These are phyloP conservation scores for Phytophthora fragariaefolia DNA, from an alignment of 352 stramenopile genomes.

Conservation along the genomic window DNA sequence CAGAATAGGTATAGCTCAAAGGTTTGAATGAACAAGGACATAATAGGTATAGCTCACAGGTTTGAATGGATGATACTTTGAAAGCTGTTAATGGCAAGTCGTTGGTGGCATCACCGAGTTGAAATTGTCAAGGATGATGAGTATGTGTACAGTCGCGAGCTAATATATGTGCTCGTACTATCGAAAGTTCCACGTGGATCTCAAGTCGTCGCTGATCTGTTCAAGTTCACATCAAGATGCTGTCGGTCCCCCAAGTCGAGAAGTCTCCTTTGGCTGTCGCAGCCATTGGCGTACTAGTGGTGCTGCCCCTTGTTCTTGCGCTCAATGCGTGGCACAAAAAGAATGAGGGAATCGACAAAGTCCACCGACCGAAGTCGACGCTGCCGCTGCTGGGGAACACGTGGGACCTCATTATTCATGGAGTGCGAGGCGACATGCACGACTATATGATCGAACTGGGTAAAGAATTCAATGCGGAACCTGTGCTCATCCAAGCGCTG, in stretches of 20 bases:
- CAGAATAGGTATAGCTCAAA: slow-evolving; percentile 16
- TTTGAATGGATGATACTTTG: not conserved
- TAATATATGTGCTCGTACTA: slow-evolving; percentile 1
- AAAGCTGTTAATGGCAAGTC: slow-evolving; percentile 10
- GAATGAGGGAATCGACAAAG: not conserved
- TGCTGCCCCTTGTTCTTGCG: slow-evolving; percentile 4
- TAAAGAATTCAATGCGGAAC: slow-evolving; percentile 27
- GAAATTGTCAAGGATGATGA: slow-evolving; percentile 14
- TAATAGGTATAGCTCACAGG: slow-evolving; percentile 15
- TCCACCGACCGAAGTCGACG: slow-evolving; percentile 22
- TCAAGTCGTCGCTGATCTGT: too few relatives aligned
- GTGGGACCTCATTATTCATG: slow-evolving; percentile 16
- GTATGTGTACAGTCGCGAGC: not conserved
- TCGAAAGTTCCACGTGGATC: slow-evolving; percentile 12
- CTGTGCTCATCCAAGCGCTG: slow-evolving; percentile 33
- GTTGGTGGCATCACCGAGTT: slow-evolving; percentile 21
- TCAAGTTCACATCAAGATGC: slow-evolving; percentile 23
- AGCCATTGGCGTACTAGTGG: not conserved
- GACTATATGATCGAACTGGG: slow-evolving; percentile 27
- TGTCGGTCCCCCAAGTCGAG: slow-evolving; percentile 15
- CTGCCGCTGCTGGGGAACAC: slow-evolving; percentile 23
- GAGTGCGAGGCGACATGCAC: slow-evolving; percentile 26
- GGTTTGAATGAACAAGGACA: not conserved
- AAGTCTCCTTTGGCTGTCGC: slow-evolving; percentile 9
- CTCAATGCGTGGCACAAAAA: slow-evolving; percentile 10